Evolutionary conservation across 1,139 yeast genomes (phyloP), one percentile per base, ranked within the genome.

Genomic region (Taphrina communis): DNA sequence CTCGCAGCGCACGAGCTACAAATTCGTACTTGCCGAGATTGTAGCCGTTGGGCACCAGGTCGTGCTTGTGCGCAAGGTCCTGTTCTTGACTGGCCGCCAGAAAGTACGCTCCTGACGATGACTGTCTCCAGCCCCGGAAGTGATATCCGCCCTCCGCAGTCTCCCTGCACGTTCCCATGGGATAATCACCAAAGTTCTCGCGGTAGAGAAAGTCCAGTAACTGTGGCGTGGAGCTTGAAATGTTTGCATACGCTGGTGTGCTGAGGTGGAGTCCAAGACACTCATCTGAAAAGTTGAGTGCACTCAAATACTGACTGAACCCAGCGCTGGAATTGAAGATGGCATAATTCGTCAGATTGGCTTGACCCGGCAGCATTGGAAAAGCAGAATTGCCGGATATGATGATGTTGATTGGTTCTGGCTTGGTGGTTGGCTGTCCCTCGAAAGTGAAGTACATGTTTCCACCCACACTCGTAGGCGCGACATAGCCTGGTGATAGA

Each of bases 161-260:
- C 39, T 63, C 61, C 39, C 19, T 25, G 61, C 60, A 55, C 11
- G 61, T 63, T 5, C 67, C 67, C n/a, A 36, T 1, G 14, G 42
- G 36, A 12, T 21, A 19, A 36, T 55, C 61, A 50, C 67, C 67
- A 44, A 63, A 63, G 48, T 63, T 63, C 25, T 63, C 67, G 60
- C 67, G 67, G 50, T 63, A 63, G 55, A 63, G 55, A 39, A 63
- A 63, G 39, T 53, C 67, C 48, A 63, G 56, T 12, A 21, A 36
- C 31, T 42, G 31, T 8, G 48, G 67, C 46, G 41, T 19, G 14
- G 55, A 7, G 11, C 46, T 31, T 35, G 48, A 41, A 21, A 63
- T 39, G 21, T 38, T 41, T 19, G 67, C 67, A 19, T 36, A 35
- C 6, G 61, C 67, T 21, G 55, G 61, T 6, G 61, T 57, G 7